Conservation (phyloP, 768 basidiomycete species). For the Russula foetens region DNA sequence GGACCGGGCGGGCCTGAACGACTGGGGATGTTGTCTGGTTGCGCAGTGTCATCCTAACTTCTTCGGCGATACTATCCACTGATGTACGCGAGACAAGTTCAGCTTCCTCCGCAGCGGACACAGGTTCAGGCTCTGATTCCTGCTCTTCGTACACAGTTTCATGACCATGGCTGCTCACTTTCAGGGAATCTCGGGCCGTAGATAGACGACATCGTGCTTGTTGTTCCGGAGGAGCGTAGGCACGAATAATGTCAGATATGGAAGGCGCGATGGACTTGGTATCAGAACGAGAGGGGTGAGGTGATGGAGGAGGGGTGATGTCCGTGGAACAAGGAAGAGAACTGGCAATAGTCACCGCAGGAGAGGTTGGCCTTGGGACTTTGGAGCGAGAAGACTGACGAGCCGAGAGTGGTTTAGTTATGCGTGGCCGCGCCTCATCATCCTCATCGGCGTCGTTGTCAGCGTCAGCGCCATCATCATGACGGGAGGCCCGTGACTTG, state of each 20-base stretch:
- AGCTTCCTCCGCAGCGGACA: conserved; percentile 47
- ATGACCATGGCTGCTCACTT: conserved; percentile 39
- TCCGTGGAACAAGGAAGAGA: conserved; percentile 5
- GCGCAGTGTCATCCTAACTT: conserved; percentile 63
- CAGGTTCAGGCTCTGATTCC: conserved; percentile 42
- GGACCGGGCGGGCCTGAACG: conserved; percentile 29
- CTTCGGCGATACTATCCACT: conserved; percentile 80
- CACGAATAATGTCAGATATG: conserved; percentile 83
- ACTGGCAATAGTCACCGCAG: not conserved
- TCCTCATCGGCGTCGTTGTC: conserved; percentile 27
- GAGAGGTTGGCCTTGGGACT: not conserved
- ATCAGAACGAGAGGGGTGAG: conserved; percentile 23
- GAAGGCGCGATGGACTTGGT: conserved; percentile 56
- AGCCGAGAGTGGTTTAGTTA: conserved; percentile 19
- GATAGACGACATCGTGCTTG: conserved; percentile 43
- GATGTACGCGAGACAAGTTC: conserved; percentile 74
- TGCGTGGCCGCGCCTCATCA: conserved; percentile 2
- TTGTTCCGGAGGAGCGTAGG: conserved; percentile 56
- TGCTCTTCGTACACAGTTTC: conserved; percentile 38
- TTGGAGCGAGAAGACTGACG: conserved; percentile 22
- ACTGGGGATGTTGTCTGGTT: conserved; percentile 39
- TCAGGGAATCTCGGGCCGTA: conserved; percentile 38
- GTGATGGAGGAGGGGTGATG: conserved; percentile 19
- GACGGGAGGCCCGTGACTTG: conserved; percentile 24
- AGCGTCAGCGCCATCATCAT: conserved; percentile 51